Evolutionary conservation across 2,329 filamentous ascomycete genomes (phyloP).

Genomic region (Dothistroma septosporum): DNA sequence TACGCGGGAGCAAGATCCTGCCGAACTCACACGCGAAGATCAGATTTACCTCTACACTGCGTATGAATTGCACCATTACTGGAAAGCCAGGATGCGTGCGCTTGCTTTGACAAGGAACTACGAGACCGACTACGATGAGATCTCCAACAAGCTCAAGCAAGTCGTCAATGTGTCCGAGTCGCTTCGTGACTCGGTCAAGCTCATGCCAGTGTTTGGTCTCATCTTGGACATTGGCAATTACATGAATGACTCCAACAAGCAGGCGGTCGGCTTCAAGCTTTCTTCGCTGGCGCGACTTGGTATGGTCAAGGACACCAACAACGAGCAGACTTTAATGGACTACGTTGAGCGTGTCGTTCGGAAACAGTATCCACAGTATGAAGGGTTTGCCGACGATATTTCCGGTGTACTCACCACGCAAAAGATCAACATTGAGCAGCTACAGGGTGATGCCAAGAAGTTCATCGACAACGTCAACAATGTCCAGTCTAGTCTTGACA

Average conservation of each 20-base stretch:
- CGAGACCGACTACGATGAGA: slow-evolving; percentile 86
- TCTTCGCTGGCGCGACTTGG: slow-evolving; percentile 86
- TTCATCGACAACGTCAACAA: slow-evolving; percentile 96
- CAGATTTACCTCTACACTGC: slow-evolving; percentile 92
- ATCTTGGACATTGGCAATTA: slow-evolving; percentile 99
- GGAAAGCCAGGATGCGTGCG: slow-evolving; percentile 95
- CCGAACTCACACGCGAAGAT: slow-evolving; percentile 86
- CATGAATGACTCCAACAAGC: slow-evolving; percentile 99
- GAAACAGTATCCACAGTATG: slow-evolving; percentile 95
- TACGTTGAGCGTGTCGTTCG: slow-evolving; percentile 94
- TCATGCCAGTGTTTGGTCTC: slow-evolving; percentile 93
- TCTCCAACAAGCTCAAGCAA: slow-evolving; percentile 77
- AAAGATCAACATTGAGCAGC: slow-evolving; percentile 92
- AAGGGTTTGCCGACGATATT: slow-evolving; percentile 82
- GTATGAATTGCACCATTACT: slow-evolving; percentile 94
- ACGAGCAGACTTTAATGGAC: slow-evolving; percentile 92
- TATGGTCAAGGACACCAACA: slow-evolving; percentile 99
- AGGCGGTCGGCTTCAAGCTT: slow-evolving; percentile 95
- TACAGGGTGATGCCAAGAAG: slow-evolving; percentile 78
- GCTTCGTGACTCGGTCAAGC: slow-evolving; percentile 79
- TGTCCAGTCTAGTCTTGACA: slow-evolving; percentile 85
- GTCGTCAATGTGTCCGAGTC: slow-evolving; percentile 87
- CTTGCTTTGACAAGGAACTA: slow-evolving; percentile 77
- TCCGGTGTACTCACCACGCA: slow-evolving; percentile 70
- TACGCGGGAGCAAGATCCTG: slow-evolving; percentile 77